Conservation (phyloP, 2,329 filamentous ascomycete species). For the Dactylonectria macrodidyma region DNA sequence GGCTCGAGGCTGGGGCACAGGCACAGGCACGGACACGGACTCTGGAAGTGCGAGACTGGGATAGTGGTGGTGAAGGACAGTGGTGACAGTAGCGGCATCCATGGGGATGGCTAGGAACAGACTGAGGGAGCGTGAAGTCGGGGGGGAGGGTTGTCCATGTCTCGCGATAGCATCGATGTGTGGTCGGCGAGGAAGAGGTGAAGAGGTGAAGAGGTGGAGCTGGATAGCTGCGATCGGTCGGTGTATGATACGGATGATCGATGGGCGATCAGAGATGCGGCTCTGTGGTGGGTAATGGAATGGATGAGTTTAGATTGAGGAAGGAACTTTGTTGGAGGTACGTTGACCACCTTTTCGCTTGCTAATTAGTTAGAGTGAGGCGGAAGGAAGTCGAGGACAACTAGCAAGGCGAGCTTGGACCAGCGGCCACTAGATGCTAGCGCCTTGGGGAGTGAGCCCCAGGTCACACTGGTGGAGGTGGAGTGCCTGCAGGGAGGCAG, state of each 20-base stretch:
- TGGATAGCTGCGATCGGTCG: background rate
- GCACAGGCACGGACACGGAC: constrained; percentile 21
- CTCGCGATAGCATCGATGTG: constrained; percentile 29
- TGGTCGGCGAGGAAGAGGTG: constrained; percentile 5
- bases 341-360: constrained; percentile 21
- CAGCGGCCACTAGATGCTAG: constrained; percentile 30
- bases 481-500: constrained; percentile 1
- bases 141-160: constrained; percentile 37
- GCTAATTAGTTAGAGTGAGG: constrained; percentile 10
- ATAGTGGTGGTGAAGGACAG: constrained; percentile 14
- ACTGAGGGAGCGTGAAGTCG: constrained; percentile 26
- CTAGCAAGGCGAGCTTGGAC: constrained; percentile 27
- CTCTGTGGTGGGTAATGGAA: constrained; percentile 30
- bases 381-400: constrained; percentile 21
- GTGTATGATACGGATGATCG: background rate
- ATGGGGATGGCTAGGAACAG: constrained; percentile 34
- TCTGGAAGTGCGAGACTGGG: constrained; percentile 20
- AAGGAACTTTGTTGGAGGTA: constrained; percentile 16
- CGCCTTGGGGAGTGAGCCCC: constrained; percentile 14
- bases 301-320: constrained; percentile 24
- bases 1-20: constrained; percentile 28
- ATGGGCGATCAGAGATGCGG: constrained; percentile 23
- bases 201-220: background rate
- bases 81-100: constrained; percentile 32
- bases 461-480: background rate